These are phyloP conservation scores for Auricularia auricula-judae DNA, from an alignment of 768 basidiomycete species.

Conservation along the genomic window DNA sequence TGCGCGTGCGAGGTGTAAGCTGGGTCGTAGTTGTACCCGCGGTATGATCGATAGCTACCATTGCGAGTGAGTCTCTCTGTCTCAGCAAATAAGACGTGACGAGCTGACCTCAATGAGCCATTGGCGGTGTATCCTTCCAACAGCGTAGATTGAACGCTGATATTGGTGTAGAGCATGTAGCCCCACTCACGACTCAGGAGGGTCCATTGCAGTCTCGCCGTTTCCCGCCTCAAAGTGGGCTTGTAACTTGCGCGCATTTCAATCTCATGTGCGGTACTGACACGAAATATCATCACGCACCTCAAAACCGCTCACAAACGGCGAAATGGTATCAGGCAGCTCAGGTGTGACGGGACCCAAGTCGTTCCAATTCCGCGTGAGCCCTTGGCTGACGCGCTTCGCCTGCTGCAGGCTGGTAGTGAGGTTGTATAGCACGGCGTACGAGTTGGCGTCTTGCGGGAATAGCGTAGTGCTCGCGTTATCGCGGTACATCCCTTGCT, in stretches of 20 bases:
- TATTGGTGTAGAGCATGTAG: slow-evolving; percentile 45
- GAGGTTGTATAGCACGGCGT: slow-evolving; percentile 43
- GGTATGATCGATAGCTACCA: slow-evolving; percentile 37
- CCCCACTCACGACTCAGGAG: slow-evolving; percentile 46
- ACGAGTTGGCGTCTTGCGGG: slow-evolving; percentile 51
- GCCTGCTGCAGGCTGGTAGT: slow-evolving; percentile 30
- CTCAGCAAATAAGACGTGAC: background rate
- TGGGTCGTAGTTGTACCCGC: slow-evolving; percentile 46
- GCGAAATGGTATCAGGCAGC: slow-evolving; percentile 46
- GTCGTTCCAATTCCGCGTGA: slow-evolving; percentile 41
- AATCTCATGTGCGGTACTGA: background rate
- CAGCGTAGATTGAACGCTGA: slow-evolving; percentile 45
- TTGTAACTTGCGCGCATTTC: slow-evolving; percentile 29
- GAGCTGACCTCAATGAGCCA: slow-evolving; percentile 36
- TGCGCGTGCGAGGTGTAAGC: slow-evolving; percentile 51
- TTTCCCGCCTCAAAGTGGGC: slow-evolving; percentile 47
- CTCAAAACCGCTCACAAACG: slow-evolving; percentile 32
- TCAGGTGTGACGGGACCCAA: slow-evolving; percentile 44
- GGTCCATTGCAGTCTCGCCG: slow-evolving; percentile 39
- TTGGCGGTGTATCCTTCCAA: slow-evolving; percentile 50
- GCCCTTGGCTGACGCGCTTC: slow-evolving; percentile 31
- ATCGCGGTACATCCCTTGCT: slow-evolving; percentile 40
- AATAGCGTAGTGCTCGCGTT: slow-evolving; percentile 40
- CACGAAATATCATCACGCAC: background rate
- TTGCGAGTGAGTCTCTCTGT: background rate